Percentiles rank a stretch among this genome's conserved stretches.
Evolutionary conservation across 2,329 filamentous ascomycete species (phyloP).

Genomic region (Neobulgaria alba): DNA sequence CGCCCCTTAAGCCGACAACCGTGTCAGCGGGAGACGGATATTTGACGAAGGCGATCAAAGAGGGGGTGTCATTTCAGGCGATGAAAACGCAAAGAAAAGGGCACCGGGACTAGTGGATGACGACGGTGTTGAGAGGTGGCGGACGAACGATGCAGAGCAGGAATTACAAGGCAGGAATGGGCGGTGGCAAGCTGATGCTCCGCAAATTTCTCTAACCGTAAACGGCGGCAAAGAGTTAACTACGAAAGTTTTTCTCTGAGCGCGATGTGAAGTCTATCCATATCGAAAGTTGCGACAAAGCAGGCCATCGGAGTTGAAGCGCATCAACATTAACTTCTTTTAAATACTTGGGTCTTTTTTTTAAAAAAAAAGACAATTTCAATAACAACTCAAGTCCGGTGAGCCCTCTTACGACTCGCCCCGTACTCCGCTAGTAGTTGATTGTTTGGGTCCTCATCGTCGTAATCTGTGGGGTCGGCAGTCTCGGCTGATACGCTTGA

Average conservation of each 20-base stretch:
- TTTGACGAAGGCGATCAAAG: no score
- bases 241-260: no score
- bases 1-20: no score
- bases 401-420: no score
- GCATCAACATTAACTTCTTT: no score
- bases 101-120: conserved; percentile 2
- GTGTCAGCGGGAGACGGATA: no score
- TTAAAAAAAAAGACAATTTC: no score
- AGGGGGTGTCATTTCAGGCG: background rate
- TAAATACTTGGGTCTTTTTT: no score
- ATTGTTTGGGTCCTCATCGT: conserved; percentile 9
- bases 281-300: no score
- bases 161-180: conserved; percentile 15
- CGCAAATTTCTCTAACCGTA: conserved; percentile 14
- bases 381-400: no score
- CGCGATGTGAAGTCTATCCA: no score
- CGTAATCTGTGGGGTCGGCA: conserved; percentile 1
- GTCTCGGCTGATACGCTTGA: conserved; percentile 1
- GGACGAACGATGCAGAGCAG: conserved; percentile 8
- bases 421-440: conserved; percentile 8
- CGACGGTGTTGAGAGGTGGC: conserved; percentile 3
- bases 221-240: conserved; percentile 10
- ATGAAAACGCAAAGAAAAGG: conserved; percentile 4
- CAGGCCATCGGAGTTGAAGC: no score
- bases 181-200: conserved; percentile 9